Evolutionary conservation across 2,329 filamentous ascomycete species (phyloP).

Genomic region (Pestalotiopsis sp.): DNA sequence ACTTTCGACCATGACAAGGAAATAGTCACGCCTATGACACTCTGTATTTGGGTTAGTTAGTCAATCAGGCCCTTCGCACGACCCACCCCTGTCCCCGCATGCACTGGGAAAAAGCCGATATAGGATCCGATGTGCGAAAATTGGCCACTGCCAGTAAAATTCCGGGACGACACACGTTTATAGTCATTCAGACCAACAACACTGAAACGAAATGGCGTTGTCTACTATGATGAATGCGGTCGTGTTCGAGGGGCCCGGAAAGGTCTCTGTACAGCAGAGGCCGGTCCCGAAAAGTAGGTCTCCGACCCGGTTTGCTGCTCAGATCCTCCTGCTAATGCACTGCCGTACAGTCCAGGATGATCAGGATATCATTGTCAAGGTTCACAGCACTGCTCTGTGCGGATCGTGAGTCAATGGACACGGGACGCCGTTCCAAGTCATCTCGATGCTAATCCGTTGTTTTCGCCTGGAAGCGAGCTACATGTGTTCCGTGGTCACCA

Average conservation of each 20-base stretch:
- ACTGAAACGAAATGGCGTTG: slow-evolving; percentile 28
- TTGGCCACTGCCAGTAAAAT: not conserved
- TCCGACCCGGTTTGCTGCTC: not conserved
- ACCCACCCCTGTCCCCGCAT: not conserved
- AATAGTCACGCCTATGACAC: not conserved
- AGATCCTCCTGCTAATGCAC: slow-evolving; percentile 16
- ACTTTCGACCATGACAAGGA: not conserved
- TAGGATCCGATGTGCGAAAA: not conserved
- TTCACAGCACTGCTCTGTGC: slow-evolving; percentile 81
- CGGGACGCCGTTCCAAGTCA: not conserved
- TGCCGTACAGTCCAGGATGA: slow-evolving; percentile 60
- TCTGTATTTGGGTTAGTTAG: not conserved
- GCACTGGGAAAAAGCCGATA: not conserved
- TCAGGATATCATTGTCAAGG: slow-evolving; percentile 80
- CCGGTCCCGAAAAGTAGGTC: slow-evolving; percentile 67
- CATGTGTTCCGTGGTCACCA: slow-evolving; percentile 87
- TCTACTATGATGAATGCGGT: slow-evolving; percentile 78
- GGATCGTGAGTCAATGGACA: slow-evolving; percentile 67
- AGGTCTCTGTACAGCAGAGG: slow-evolving; percentile 76
- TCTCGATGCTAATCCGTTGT: not conserved
- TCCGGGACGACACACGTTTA: not conserved
- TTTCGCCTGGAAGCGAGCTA: slow-evolving; percentile 62
- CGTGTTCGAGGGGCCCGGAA: slow-evolving; percentile 78
- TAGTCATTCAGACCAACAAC: slow-evolving; percentile 27
- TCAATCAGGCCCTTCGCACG: not conserved